These are phyloP conservation scores for Coelastrella sp. DNA, from an alignment of 139 green algal species.

Conservation along the genomic window DNA sequence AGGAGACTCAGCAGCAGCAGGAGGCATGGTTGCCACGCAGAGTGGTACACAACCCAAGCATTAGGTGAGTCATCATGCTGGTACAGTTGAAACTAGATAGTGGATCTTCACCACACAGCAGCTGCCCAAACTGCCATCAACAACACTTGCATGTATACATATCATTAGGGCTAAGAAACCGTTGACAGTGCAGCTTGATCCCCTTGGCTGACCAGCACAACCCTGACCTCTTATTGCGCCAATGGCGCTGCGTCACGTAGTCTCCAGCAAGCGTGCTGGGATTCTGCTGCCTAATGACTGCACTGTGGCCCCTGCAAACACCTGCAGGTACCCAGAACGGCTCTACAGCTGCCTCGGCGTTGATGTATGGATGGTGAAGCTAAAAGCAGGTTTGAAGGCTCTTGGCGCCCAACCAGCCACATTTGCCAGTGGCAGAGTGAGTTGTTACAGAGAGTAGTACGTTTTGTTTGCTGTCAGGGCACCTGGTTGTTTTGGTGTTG, in stretches of 20 bases:
- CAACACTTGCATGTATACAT: no score
- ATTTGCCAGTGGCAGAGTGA: slow-evolving; percentile 61
- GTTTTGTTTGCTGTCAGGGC: background rate
- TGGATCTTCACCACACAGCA: background rate
- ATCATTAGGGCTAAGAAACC: no score
- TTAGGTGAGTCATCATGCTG: background rate
- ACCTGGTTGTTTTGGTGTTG: background rate
- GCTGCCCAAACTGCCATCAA: background rate
- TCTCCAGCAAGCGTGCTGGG: background rate
- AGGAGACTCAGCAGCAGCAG: slow-evolving; percentile 27
- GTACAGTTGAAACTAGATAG: background rate
- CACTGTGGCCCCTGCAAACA: background rate
- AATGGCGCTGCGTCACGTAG: background rate
- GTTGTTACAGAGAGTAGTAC: background rate
- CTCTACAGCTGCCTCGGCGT: slow-evolving; percentile 65
- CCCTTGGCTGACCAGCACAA: no score
- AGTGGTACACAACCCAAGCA: slow-evolving; percentile 10
- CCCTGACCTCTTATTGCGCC: no score
- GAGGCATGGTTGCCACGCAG: slow-evolving; percentile 5
- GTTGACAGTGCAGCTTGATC: no score
- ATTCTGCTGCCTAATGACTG: background rate
- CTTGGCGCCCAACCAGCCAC: slow-evolving; percentile 56
- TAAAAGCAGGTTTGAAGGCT: slow-evolving; percentile 54
- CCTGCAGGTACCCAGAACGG: slow-evolving; percentile 51
- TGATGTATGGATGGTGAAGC: slow-evolving; percentile 74